Base-by-base conservation (phyloP, 257 asterid species). In the Solanum gandarillasii region DNA sequence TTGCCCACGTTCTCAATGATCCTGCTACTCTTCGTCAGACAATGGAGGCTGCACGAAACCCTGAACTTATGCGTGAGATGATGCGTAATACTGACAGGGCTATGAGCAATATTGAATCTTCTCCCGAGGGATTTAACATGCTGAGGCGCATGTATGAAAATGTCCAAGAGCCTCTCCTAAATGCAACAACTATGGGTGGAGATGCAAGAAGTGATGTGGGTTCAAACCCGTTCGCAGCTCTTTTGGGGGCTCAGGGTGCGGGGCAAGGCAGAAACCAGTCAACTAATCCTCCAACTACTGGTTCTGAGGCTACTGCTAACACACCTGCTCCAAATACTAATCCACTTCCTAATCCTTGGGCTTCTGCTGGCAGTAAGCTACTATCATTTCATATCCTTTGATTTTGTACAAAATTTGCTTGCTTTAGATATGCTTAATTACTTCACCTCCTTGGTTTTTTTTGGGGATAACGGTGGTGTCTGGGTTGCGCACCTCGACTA, bases 271-370 rank as follows among this genome's bases (percentile, higher is more conserved):
- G 91, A 72, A 86, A 82, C 72, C 91, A 87, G 73, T n/a, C 88
- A 20, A 62, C 90, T 52, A 90, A 89, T 88, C 86, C 93, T 82
- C 65, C 91, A 34, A 60, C 91, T 46, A 75, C 88, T 12, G 81
- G 92, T 88, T 35, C 92, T 88, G 94, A 87, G 35, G 35, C 87
- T 34, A 43, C 88, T 34, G 48, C 88, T 21, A 89, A 88, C 88
- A 84, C 94, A 31, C 93, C 94, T 90, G 91, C 89, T 87, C 96
- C 96, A 87, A 92, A 93, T 87, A 88, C 92, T 2, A 91, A 91
- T 84, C 95, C 96, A 32, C 95, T 92, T 89, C 96, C 96, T 36
- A 94, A 92, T 90, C 96, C 95, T 46, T 94, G 95, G 96, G 90
- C 92, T 27, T 86, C 93, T 55, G 84, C 91, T 78, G 91, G 91